A percentile compares a stretch with the other conserved stretches of the same genome.
phyloP scores from a whole-genome alignment of 2,329 filamentous ascomycete genomes.

The Fusarium equiseti region DNA sequence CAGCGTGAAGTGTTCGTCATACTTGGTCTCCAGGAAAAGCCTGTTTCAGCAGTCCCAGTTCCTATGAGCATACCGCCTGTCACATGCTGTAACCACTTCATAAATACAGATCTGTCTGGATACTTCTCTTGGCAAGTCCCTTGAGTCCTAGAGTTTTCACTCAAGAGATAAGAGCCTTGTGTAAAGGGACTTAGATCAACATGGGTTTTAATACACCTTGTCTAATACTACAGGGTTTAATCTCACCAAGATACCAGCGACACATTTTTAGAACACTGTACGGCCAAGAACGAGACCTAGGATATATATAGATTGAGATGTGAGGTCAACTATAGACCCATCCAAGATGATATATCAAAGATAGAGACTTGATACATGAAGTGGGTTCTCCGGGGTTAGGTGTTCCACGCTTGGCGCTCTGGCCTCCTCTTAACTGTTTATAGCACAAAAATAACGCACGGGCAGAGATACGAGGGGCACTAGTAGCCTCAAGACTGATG shows the following conservation, averaged over 20 bases:
- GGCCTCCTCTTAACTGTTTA: not conserved
- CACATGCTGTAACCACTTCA: not conserved
- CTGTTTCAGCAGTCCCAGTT: not conserved
- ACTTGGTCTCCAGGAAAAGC: not conserved
- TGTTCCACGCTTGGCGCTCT: not conserved
- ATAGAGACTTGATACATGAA: not conserved
- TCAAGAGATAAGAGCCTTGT: not conserved
- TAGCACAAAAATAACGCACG: not conserved
- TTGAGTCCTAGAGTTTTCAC: accelerated
- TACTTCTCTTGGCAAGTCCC: not conserved
- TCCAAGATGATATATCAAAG: not conserved
- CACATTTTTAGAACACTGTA: not conserved
- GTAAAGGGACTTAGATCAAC: no score
- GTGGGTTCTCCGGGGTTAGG: not conserved
- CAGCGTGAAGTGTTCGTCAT: not conserved
- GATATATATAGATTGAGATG: not conserved
- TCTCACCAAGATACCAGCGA: not conserved
- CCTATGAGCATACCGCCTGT: not conserved
- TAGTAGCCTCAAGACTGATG: not conserved
- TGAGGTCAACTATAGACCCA: not conserved
- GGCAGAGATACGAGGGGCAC: not conserved
- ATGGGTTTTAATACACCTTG: not conserved
- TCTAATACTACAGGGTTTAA: not conserved
- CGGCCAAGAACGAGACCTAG: not conserved
- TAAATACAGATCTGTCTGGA: not conserved